A percentile compares a stretch with the other conserved stretches of the same genome.
Conservation (phyloP, 108 stramenopile species). For the Schizochytrium sp. region DNA sequence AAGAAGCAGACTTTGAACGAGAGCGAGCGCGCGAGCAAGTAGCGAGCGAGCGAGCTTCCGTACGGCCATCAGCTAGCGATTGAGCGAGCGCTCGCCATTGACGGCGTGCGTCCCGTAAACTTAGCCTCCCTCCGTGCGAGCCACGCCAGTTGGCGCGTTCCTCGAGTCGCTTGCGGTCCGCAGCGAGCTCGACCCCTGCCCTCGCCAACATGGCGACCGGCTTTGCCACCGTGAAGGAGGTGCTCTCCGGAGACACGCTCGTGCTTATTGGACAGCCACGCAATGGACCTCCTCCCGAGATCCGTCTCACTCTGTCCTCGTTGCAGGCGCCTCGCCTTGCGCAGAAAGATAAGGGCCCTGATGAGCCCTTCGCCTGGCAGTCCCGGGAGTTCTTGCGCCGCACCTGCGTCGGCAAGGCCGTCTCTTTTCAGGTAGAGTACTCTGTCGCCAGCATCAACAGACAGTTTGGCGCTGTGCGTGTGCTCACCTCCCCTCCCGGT, state of each 20-base stretch:
- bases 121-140: too few relatives aligned
- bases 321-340: constrained; percentile 72
- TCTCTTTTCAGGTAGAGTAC: constrained; percentile 74
- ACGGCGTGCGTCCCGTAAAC: too few relatives aligned
- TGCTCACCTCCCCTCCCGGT: too few relatives aligned
- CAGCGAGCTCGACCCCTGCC: background rate
- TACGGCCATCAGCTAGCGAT: background rate
- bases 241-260: constrained; percentile 69
- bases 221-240: constrained; percentile 64
- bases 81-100: too few relatives aligned
- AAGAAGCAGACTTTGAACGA: background rate
- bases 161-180: too few relatives aligned
- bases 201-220: constrained; percentile 14
- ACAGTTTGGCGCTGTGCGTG: constrained; percentile 69
- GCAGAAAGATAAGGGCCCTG: constrained; percentile 63
- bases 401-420: constrained; percentile 71
- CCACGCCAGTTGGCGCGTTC: too few relatives aligned
- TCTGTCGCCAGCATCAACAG: constrained; percentile 67
- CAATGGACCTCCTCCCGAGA: constrained; percentile 75
- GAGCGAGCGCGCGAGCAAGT: background rate
- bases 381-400: constrained; percentile 77
- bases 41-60: constrained; percentile 27
- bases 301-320: constrained; percentile 70
- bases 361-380: constrained; percentile 76
- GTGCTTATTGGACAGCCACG: constrained; percentile 61